Evolutionary conservation across 2,329 filamentous ascomycete genomes (phyloP), one percentile per base, ranked within the genome.

Genomic region (Clarireedia homoeocarpa): DNA sequence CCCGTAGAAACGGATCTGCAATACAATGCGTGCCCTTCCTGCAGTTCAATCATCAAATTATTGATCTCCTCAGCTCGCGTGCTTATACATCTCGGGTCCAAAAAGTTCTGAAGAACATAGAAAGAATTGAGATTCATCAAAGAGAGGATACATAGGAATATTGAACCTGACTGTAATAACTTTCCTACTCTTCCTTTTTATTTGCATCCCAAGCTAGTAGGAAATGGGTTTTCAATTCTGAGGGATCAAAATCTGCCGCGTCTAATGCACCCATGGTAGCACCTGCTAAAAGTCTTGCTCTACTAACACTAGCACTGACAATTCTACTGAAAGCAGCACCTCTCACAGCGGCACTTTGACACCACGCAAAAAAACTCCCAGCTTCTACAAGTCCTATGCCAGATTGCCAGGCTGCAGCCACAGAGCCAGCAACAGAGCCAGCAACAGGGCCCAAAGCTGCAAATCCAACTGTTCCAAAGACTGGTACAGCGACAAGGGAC

Each of bases 351-450:
- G 62, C 65, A 48, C 66, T 67, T 55, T 67, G 64, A 58, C 61
- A 67, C 63, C 63, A 68, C 6, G 66, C 61, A 48, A 67, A 68
- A 2, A 67, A 20, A 49, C 64, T 66, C 1, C 65, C 65, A 15
- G 58, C 65, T 54, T 68, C 48, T 20, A 67, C 63, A 12, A 62
- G 10, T 40, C 65, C 65, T 30, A 66, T 58, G 12, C 57, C 58
- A 10, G 64, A 54, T 53, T 67, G 66, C 61, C 61, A 65, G 44
- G 44, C 61, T 26, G 66, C 65, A 20, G 64, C 63, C 12, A 56
- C 48, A 45, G 59, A 63, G 6, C 63, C 62, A 46, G 56, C 58
- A 17, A 56, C 48, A 45, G 59, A 63, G 6, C 63, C 62, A 46
- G 56, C 58, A 17, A 45, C 58, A 38, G 62, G 62, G 6, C 65